Evolutionary conservation across 2,329 filamentous ascomycete genomes (phyloP), one percentile per base, ranked within the genome.

Genomic region (Trichocomaceae sp.): DNA sequence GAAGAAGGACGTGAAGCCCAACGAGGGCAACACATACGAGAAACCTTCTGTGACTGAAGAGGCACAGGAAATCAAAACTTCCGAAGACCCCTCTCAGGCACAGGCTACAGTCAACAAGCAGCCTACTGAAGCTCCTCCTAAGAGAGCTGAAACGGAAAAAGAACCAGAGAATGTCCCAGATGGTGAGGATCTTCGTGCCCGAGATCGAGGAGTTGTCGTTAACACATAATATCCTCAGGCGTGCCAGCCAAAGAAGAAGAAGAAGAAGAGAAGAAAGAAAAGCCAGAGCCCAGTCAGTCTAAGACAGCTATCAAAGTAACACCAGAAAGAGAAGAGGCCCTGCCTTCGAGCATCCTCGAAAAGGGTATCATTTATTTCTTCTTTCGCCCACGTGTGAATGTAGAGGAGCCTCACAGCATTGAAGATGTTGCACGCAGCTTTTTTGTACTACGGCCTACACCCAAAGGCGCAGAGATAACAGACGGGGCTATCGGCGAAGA

Each of bases 351-450:
- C 57, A 83, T 95, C 22, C 77, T 95, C 2, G 90, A 96, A 66
- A 95, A 93, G 64, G 90, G 90, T 3, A 81, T 93, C 62, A 84
- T 96, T 61, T 95, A 95, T 76, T 95, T 95, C 78, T 95, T 95
- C 76, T 86, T 87, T 63, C 85, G 90, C 17, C 83, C 84, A 7
- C 84, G 89, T 12, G 88, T 96, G 37, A 82, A 83, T 50, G 79
- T 88, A 23, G 82, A 89, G 4, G 79, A 88, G 6, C 85, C 89
- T 0, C 79, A 85, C 17, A 78, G 80, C 46, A 77, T 92, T 1
- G 72, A 80, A 41, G 90, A 96, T 51, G 80, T 95, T 48, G 83
- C 87, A 42, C 85, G 89, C 48, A 90, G 81, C 59, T 92, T 86
- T 73, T 84, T 96, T 63, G 79, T 95, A 13, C 79, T 96, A 3